Conservation (phyloP, 176 grass and related monocot genomes). For the Musa beccarii region DNA sequence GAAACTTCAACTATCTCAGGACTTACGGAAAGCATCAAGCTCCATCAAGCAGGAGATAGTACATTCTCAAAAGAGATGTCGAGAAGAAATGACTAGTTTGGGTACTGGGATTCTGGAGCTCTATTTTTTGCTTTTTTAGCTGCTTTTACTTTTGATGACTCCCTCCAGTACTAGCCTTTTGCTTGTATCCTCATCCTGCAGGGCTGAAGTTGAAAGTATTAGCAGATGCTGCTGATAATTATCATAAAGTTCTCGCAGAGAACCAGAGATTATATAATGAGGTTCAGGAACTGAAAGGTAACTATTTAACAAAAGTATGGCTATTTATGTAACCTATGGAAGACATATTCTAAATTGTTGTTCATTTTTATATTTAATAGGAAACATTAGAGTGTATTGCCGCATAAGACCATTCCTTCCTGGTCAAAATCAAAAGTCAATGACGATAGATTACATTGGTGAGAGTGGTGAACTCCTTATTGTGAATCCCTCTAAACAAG, state of each 20-base stretch:
- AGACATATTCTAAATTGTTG: neutral
- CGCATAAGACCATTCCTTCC: constrained; percentile 18
- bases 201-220: constrained; percentile 2
- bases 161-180: neutral
- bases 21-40: neutral
- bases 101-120: neutral
- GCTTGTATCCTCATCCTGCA: neutral
- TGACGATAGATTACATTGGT: constrained; percentile 4
- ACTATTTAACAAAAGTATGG: neutral
- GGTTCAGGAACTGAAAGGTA: constrained; percentile 19
- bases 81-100: neutral
- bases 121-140: neutral
- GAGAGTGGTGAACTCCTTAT: constrained; percentile 21
- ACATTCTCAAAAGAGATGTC: neutral
- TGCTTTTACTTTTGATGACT: neutral
- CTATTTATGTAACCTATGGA: neutral
- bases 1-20: neutral
- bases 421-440: constrained; percentile 11
- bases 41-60: neutral
- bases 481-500: constrained; percentile 18
- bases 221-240: constrained; percentile 18
- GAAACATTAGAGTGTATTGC: constrained; percentile 21
- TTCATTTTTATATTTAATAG: neutral
- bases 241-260: constrained; percentile 19
- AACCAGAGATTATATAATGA: constrained; percentile 16